Conservation (phyloP, 495 filamentous ascomycete genomes). For the Elaphomyces granulatus region DNA sequence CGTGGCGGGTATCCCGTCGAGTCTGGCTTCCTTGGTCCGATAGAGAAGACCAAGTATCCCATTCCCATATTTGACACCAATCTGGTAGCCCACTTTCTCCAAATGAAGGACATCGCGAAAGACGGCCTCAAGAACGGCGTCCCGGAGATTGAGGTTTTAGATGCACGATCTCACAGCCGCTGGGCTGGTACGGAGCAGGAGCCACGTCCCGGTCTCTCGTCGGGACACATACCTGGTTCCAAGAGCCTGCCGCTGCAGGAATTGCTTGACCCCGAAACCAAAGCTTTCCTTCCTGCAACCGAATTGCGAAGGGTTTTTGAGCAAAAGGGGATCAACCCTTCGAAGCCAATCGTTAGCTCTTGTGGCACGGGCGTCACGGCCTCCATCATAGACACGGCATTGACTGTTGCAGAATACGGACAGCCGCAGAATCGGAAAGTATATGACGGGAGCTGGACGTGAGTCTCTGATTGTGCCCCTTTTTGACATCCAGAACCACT, state of each 20-base stretch:
- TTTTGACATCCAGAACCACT: not conserved
- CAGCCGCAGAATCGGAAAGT: constrained; percentile 52
- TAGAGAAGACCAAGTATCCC: constrained; percentile 40
- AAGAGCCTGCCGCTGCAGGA: constrained; percentile 69
- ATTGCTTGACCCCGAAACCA: constrained; percentile 68
- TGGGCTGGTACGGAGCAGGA: constrained; percentile 77
- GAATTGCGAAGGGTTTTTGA: constrained; percentile 66
- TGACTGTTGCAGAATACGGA: constrained; percentile 63
- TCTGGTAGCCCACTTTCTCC: constrained; percentile 56
- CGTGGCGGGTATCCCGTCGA: constrained; percentile 68
- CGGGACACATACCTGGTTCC: constrained; percentile 82
- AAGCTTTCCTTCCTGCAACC: constrained; percentile 56
- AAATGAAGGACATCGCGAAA: constrained; percentile 60
- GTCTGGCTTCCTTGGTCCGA: constrained; percentile 52
- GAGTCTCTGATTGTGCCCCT: constrained; percentile 28
- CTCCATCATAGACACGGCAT: constrained; percentile 76
- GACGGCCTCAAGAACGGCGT: constrained; percentile 65
- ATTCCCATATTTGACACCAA: constrained; percentile 38
- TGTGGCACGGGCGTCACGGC: constrained; percentile 95
- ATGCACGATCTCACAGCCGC: constrained; percentile 67
- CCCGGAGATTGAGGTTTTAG: constrained; percentile 73
- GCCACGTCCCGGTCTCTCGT: constrained; percentile 71
- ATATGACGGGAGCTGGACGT: constrained; percentile 98
- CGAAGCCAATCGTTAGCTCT: constrained; percentile 72
- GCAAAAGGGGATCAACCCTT: constrained; percentile 58